Evolutionary conservation across 139 green algal genomes (phyloP), one percentile per base, ranked within the genome.

Genomic region (Chlorella sp.): DNA sequence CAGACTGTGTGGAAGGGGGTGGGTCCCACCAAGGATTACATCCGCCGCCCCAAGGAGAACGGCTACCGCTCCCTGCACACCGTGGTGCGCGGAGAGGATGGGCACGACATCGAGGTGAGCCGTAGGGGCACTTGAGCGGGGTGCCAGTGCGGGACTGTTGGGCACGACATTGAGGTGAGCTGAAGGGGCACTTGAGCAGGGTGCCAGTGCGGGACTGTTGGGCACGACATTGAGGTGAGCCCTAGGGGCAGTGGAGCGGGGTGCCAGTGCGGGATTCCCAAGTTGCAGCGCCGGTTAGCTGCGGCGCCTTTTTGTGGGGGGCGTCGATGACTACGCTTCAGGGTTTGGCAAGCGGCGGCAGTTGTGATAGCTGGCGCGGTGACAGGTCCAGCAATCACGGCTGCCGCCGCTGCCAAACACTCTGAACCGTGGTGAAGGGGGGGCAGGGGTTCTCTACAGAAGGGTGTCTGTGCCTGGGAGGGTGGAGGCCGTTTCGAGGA

Each of bases 11-110:
- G 92, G 94, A 40, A 68, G 64, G 15, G 93, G 81, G 90, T 97
- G 75, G 95, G 91, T 5, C 91, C 90, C 77, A 95, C 90, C 87
- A 97, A 96, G 94, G 96, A 99, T 89, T 99, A 99, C 95, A 97
- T 99, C 86, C 88, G 89, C 14, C 88, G 85, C 36, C 95, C 95
- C 84, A 99, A 99, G 94, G 69, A 87, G 60, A 99, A 99, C 90
- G 97, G 97, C 53, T 99, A 99, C 93, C 95, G 96, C 86, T 96
- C 91, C n/a, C 92, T 99, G 80, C 95, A 97, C 89, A 95, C 93
- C 9, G 93, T 97, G 21, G 91, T 97, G 68, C 39, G 61, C 32
- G 93, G 61, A 30, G 73, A 88, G 5, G 89, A 94, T 84, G 93
- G 93, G 19, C 83, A 85, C 88, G 84, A 88, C 36, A 81, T 97